These are phyloP conservation scores for Venturia pyrina DNA, from an alignment of 2,329 filamentous ascomycete genomes.

Conservation along the genomic window DNA sequence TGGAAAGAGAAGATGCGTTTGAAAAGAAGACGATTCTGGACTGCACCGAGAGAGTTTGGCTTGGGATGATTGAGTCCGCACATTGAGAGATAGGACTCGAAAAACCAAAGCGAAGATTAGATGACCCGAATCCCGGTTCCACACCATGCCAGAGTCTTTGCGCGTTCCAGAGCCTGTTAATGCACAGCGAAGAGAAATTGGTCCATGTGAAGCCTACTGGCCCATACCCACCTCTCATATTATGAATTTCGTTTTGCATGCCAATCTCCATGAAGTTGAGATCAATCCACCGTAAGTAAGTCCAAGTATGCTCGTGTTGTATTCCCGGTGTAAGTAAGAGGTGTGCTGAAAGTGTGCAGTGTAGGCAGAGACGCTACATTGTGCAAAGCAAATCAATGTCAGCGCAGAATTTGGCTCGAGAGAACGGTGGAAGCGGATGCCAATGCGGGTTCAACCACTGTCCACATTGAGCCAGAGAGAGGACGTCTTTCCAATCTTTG, in stretches of 20 bases:
- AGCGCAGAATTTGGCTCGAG: not conserved
- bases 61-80: too few species aligned
- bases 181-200: not conserved
- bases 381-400: not conserved
- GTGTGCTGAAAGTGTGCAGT: not conserved
- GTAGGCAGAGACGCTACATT: not conserved
- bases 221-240: not conserved
- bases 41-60: too few species aligned
- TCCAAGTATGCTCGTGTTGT: not conserved
- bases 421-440: not conserved
- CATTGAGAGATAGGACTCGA: too few species aligned
- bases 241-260: not conserved
- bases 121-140: not conserved
- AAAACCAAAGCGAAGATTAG: not conserved
- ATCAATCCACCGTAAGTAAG: not conserved
- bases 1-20: too few species aligned
- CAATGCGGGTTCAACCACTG: not conserved
- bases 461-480: not conserved
- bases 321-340: not conserved
- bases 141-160: not conserved
- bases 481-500: not conserved
- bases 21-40: too few species aligned
- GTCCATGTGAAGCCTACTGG: not conserved
- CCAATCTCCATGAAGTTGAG: not conserved
- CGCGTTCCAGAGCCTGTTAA: not conserved